Percentiles rank a stretch among this genome's conserved stretches.
Conservation (phyloP, 2,329 filamentous ascomycete genomes). For the Elsinoe batatas region DNA sequence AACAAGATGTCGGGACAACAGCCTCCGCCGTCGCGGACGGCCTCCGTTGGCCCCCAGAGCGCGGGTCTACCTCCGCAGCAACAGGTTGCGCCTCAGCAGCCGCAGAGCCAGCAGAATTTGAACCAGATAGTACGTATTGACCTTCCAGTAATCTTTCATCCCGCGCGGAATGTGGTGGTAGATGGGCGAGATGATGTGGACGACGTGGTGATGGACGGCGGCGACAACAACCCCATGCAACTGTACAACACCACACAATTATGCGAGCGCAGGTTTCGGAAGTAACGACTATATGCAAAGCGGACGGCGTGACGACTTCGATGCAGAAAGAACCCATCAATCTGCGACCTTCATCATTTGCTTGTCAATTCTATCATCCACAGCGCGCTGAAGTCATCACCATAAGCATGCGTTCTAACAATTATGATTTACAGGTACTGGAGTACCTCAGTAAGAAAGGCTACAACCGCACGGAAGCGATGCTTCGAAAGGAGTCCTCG, state of each 20-base stretch:
- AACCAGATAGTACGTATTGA: constrained; percentile 78
- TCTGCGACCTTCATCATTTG: constrained; percentile 1
- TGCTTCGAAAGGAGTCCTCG: constrained; percentile 82
- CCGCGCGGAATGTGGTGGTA: not conserved
- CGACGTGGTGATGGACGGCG: not conserved
- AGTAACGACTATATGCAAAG: too few relatives aligned
- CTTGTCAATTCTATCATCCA: not conserved
- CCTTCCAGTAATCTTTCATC: constrained; percentile 5
- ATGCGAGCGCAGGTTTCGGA: too few relatives aligned
- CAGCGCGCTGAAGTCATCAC: too few relatives aligned
- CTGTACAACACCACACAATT: not conserved
- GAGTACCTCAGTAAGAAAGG: constrained; percentile 95
- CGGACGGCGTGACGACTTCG: too few relatives aligned
- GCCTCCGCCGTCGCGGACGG: constrained; percentile 27
- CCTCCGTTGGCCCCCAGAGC: constrained; percentile 26
- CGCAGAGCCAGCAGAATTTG: constrained; percentile 74
- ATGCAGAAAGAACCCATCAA: too few relatives aligned
- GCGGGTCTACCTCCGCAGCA: constrained; percentile 39
- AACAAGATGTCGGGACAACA: constrained; percentile 29
- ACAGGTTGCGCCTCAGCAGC: constrained; percentile 38
- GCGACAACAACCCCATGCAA: not conserved
- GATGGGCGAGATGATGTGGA: not conserved
- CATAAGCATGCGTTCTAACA: not conserved
- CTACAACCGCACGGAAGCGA: constrained; percentile 83
- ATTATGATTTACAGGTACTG: constrained; percentile 52